phyloP scores from a whole-genome alignment of 306 rosid genomes.

The Vigna trinervia region DNA sequence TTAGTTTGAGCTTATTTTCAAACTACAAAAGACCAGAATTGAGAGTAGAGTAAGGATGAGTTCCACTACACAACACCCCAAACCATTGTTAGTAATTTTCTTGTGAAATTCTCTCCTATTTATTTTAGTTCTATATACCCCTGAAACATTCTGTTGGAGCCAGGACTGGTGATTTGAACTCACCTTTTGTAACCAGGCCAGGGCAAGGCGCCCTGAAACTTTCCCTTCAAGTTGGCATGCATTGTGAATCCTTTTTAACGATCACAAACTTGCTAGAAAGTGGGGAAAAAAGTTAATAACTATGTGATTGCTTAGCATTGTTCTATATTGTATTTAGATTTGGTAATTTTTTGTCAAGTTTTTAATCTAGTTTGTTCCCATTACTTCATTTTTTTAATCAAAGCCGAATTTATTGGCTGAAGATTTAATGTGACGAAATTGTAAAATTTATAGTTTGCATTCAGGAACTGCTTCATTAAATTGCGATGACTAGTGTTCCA shows the following conservation, averaged over 20 bases:
- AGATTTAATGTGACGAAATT: not conserved
- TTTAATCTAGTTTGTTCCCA: not conserved
- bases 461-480: no score
- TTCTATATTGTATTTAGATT: constrained; percentile 11
- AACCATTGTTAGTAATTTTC: constrained; percentile 27
- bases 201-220: not conserved
- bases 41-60: constrained; percentile 21
- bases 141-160: constrained; percentile 12
- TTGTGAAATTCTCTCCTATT: not conserved
- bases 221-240: not conserved
- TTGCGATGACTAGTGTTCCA: no score
- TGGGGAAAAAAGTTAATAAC: not conserved
- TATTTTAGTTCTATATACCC: not conserved
- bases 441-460: not conserved
- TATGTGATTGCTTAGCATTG: constrained; percentile 24
- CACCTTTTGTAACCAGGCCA: constrained; percentile 6
- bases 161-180: constrained; percentile 19
- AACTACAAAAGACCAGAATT: constrained; percentile 11
- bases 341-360: not conserved
- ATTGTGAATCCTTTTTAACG: not conserved
- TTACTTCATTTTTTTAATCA: not conserved
- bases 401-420: not conserved
- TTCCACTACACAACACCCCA: not conserved
- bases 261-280: not conserved
- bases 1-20: constrained; percentile 31